phyloP scores from a whole-genome alignment of 257 asterid genomes.

The Fraxinus anomala region DNA sequence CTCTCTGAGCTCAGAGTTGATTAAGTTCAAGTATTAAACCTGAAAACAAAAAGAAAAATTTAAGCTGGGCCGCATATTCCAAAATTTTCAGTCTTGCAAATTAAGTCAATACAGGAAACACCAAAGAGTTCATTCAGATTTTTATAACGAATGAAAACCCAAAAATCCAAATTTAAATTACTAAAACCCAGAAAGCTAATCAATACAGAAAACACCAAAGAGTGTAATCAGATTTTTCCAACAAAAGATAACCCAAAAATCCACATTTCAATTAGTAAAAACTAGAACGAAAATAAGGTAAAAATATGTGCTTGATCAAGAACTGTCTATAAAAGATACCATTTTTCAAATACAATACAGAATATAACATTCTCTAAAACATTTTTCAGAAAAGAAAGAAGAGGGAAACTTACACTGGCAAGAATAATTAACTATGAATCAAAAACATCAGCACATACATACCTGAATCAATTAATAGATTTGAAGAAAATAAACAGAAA shows the following conservation, averaged over 20 bases:
- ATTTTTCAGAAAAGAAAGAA: background rate
- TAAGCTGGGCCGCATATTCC: background rate
- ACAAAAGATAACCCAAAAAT: background rate
- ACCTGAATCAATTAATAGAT: background rate
- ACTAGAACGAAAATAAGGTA: background rate
- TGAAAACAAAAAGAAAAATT: background rate
- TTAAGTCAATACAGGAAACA: background rate
- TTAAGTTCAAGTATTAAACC: slow-evolving; percentile 9
- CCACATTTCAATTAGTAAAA: background rate
- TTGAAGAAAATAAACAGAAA: background rate
- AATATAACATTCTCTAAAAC: background rate
- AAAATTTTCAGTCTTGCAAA: background rate
- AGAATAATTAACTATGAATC: slow-evolving; percentile 23
- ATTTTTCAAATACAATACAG: background rate
- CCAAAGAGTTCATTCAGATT: background rate
- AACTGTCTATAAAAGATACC: too few species aligned
- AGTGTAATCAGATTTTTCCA: background rate
- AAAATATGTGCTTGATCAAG: background rate
- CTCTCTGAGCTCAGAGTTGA: background rate
- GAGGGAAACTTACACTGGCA: background rate
- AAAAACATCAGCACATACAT: slow-evolving; percentile 2
- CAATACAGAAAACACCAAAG: background rate
- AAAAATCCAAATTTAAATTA: too few species aligned
- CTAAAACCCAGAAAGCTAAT: too few species aligned
- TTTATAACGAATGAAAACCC: background rate